Conservation (phyloP, 352 stramenopile genomes). For the Phytophthora brassicae region DNA sequence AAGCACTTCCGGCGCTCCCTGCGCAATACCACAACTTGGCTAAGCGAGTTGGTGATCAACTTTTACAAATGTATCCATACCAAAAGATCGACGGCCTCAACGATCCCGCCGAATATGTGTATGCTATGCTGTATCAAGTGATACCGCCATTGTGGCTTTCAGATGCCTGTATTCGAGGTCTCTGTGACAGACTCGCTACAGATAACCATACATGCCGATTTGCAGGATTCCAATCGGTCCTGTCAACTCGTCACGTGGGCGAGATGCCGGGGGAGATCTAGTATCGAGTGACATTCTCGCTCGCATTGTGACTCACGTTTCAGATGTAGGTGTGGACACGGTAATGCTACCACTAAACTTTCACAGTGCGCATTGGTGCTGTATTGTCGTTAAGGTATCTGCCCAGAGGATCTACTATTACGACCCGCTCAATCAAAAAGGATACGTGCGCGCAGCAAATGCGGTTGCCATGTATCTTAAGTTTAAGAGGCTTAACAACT, state of each 20-base stretch:
- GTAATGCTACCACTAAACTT: constrained; percentile 9
- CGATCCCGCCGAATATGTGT: background rate
- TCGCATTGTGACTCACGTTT: background rate
- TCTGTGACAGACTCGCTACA: background rate
- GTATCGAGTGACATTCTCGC: background rate
- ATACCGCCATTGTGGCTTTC: background rate
- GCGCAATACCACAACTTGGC: background rate
- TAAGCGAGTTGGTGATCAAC: background rate
- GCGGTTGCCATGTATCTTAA: background rate
- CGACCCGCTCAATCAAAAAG: constrained; percentile 7
- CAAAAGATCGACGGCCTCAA: background rate
- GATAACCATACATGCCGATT: background rate
- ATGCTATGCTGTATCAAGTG: background rate
- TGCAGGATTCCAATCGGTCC: background rate
- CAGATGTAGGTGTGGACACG: background rate
- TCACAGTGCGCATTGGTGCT: constrained; percentile 12
- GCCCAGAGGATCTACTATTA: constrained; percentile 10
- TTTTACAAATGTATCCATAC: background rate
- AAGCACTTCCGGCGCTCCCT: background rate
- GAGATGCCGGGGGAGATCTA: background rate
- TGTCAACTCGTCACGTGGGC: background rate
- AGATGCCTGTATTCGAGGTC: background rate
- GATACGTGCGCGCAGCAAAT: background rate
- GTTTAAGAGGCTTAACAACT: background rate
- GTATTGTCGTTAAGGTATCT: constrained; percentile 2